Conservation (phyloP, 208 protist genomes). For the Trypanosoma caninum region DNA sequence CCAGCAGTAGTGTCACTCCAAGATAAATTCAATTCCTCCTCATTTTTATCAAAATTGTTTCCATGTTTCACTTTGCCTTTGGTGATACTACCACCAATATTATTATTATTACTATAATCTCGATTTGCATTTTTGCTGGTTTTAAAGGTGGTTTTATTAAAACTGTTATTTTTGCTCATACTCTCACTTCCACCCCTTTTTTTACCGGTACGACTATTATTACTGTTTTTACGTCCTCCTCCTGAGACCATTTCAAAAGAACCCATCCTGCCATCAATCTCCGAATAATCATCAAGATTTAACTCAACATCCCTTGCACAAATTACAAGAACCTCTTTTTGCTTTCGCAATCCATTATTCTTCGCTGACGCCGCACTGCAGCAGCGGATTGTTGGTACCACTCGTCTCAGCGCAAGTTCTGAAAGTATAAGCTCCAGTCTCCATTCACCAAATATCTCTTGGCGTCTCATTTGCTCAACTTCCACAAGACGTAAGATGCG, state of each 20-base stretch:
- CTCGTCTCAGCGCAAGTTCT: constrained; percentile 42
- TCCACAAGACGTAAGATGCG: constrained; percentile 52
- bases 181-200: too few relatives aligned
- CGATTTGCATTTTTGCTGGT: too few relatives aligned
- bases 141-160: too few relatives aligned
- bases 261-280: neutral
- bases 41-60: too few relatives aligned
- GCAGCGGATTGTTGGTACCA: constrained; percentile 71
- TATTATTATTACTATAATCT: too few relatives aligned
- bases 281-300: constrained; percentile 20
- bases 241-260: neutral
- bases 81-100: too few relatives aligned
- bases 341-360: neutral
- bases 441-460: constrained; percentile 62
- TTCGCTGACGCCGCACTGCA: constrained; percentile 12
- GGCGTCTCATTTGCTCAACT: constrained; percentile 52
- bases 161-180: too few relatives aligned
- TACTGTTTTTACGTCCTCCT: neutral
- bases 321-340: constrained; percentile 49
- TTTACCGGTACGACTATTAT: too few relatives aligned
- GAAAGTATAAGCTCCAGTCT: constrained; percentile 53
- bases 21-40: neutral
- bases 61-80: too few relatives aligned
- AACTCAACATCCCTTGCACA: constrained; percentile 54
- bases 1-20: neutral